phyloP scores from a whole-genome alignment of 768 basidiomycete genomes.

The Podaxis rugospora region DNA sequence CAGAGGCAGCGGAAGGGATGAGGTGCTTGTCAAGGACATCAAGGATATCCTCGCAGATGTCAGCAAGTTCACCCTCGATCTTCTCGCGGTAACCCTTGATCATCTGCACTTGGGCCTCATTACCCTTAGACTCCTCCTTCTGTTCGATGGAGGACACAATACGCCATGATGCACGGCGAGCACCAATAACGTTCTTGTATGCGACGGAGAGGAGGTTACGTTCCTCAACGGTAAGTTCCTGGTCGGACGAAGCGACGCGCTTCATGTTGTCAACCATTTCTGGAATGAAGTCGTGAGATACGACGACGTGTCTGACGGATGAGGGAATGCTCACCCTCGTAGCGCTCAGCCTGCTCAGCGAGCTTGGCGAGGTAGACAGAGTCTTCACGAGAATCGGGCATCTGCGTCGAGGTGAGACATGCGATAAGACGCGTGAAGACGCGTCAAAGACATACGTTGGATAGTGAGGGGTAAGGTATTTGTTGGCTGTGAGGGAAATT shows the following conservation, averaged over 20 bases:
- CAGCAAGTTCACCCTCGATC: constrained; percentile 94
- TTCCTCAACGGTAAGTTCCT: constrained; percentile 98
- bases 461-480: constrained; percentile 20
- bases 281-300: constrained; percentile 24
- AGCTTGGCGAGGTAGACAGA: constrained; percentile 99
- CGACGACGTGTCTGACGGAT: constrained; percentile 7
- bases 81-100: constrained; percentile 98
- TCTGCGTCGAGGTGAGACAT: constrained; percentile 37
- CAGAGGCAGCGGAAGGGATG: constrained; percentile 92
- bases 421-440: constrained; percentile 34
- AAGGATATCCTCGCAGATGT: constrained; percentile 98
- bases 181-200: constrained; percentile 99
- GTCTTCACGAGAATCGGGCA: constrained; percentile 89
- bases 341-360: constrained; percentile 99
- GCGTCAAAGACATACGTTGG: constrained; percentile 44
- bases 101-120: constrained; percentile 93
- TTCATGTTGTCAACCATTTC: constrained; percentile 99
- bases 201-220: constrained; percentile 97
- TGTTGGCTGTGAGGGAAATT: not conserved
- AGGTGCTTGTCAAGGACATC: constrained; percentile 97
- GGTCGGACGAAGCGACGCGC: constrained; percentile 94
- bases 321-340: constrained; percentile 66
- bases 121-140: constrained; percentile 99
- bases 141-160: constrained; percentile 98
- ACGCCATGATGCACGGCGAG: constrained; percentile 96